phyloP scores from a whole-genome alignment of 106 monocot species.

The Acanthochlamys bracteata region DNA sequence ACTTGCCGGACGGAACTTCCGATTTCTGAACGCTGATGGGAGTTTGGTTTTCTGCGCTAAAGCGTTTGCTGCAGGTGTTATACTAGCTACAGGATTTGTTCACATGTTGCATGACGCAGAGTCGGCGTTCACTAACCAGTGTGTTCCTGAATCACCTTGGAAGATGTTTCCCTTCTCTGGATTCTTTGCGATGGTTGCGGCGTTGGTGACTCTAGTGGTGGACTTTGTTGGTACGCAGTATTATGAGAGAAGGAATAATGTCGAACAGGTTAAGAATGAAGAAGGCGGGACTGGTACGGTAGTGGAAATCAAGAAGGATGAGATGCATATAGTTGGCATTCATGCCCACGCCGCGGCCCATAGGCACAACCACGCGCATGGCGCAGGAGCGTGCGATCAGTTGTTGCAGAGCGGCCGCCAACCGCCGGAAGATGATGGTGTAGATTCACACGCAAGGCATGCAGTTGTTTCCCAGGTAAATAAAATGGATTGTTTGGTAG shows the following conservation, averaged over 20 bases:
- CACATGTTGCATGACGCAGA: slow-evolving; percentile 80
- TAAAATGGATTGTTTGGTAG: no score
- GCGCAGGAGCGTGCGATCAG: slow-evolving; percentile 6
- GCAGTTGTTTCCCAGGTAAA: no score
- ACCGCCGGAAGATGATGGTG: slow-evolving; percentile 3
- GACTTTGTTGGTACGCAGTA: slow-evolving; percentile 75
- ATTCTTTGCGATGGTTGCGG: slow-evolving; percentile 48
- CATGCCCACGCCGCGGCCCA: slow-evolving; percentile 19
- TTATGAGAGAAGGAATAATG: slow-evolving; percentile 60
- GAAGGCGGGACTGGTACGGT: slow-evolving; percentile 4
- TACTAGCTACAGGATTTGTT: slow-evolving; percentile 88
- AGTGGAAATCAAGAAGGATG: slow-evolving; percentile 1
- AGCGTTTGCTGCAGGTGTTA: slow-evolving; percentile 85
- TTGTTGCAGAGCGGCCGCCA: background rate
- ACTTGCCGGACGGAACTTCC: slow-evolving; percentile 34
- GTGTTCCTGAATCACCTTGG: slow-evolving; percentile 52
- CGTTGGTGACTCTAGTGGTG: slow-evolving; percentile 67
- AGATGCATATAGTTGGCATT: slow-evolving; percentile 24
- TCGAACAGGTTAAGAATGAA: slow-evolving; percentile 10
- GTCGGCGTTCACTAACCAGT: slow-evolving; percentile 44
- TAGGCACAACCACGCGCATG: slow-evolving; percentile 20
- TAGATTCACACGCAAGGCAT: slow-evolving; percentile 18
- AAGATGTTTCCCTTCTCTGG: slow-evolving; percentile 52
- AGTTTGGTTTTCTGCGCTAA: slow-evolving; percentile 40
- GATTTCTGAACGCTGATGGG: slow-evolving; percentile 37